Conservation (phyloP, 176 grass and related monocot genomes). For the Phoenix dactylifera region DNA sequence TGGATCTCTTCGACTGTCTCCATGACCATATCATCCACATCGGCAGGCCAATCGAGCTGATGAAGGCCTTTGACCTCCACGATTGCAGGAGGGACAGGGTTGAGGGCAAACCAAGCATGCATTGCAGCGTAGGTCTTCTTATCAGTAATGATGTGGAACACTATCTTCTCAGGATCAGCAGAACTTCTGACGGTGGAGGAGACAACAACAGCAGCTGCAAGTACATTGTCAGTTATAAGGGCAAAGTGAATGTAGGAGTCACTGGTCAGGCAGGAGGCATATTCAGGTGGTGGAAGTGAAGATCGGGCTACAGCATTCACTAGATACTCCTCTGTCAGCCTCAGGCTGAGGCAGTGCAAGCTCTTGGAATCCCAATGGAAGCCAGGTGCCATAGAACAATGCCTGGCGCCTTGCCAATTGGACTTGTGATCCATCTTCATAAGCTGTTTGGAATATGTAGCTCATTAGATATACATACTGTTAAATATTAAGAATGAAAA, state of each 20-base stretch:
- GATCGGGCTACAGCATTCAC: constrained; percentile 71
- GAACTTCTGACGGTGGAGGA: constrained; percentile 46
- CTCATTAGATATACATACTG: no score
- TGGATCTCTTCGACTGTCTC: constrained; percentile 63
- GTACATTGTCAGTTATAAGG: constrained; percentile 79
- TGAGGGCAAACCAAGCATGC: constrained; percentile 92
- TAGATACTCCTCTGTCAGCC: constrained; percentile 67
- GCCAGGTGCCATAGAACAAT: constrained; percentile 59
- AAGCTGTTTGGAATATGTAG: constrained; percentile 31
- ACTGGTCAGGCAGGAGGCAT: constrained; percentile 52
- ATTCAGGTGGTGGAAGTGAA: constrained; percentile 61
- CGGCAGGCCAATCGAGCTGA: constrained; percentile 67
- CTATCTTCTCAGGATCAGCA: constrained; percentile 38
- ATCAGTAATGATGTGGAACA: constrained; percentile 90
- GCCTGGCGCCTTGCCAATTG: constrained; percentile 42
- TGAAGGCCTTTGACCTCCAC: constrained; percentile 87
- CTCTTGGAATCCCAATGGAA: constrained; percentile 65
- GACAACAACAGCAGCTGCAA: constrained; percentile 69
- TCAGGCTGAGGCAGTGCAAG: constrained; percentile 69
- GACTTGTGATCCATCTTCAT: constrained; percentile 78
- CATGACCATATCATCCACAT: constrained; percentile 39
- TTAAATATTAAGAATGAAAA: no score
- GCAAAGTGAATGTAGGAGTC: constrained; percentile 52
- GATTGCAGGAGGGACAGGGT: constrained; percentile 45
- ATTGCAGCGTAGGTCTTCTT: constrained; percentile 81